A percentile compares a stretch with the other conserved stretches of the same genome.
Conservation (phyloP, 495 filamentous ascomycete species). For the Penicillium pancosmium region DNA sequence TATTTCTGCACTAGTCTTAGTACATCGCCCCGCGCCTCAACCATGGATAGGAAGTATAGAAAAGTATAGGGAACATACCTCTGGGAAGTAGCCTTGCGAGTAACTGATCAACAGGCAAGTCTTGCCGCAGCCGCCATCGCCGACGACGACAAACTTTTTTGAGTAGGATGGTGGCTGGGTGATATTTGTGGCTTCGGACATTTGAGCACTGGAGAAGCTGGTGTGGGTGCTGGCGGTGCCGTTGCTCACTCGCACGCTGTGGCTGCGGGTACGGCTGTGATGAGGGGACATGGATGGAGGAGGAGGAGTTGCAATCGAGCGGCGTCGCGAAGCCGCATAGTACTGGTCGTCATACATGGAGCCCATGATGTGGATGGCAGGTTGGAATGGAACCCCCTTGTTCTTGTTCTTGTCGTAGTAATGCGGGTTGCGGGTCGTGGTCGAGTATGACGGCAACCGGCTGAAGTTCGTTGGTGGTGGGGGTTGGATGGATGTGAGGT, state of each 20-base stretch:
- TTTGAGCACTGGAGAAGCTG: slow-evolving; percentile 62
- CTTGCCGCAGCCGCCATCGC: slow-evolving; percentile 98
- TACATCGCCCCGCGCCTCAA: slow-evolving; percentile 2
- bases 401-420: slow-evolving; percentile 13
- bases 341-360: slow-evolving; percentile 53
- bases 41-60: neutral
- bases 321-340: slow-evolving; percentile 53
- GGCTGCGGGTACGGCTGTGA: slow-evolving; percentile 56
- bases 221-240: slow-evolving; percentile 83
- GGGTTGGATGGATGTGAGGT: slow-evolving; percentile 1
- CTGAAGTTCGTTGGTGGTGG: neutral
- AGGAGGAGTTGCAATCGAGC: slow-evolving; percentile 52
- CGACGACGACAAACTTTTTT: slow-evolving; percentile 98
- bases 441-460: slow-evolving; percentile 16
- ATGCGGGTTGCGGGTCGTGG: slow-evolving; percentile 16
- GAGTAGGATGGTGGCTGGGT: slow-evolving; percentile 90
- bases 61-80: slow-evolving; percentile 59
- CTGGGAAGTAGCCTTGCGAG: slow-evolving; percentile 96
- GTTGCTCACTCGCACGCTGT: slow-evolving; percentile 69
- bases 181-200: slow-evolving; percentile 80
- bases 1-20: slow-evolving; percentile 75
- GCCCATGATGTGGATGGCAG: slow-evolving; percentile 34
- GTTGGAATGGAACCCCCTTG: slow-evolving; percentile 25
- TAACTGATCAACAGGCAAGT: slow-evolving; percentile 98
- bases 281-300: slow-evolving; percentile 49